A percentile compares a stretch with the other conserved stretches of the same genome.
phyloP scores from a whole-genome alignment of 768 basidiomycete genomes.

The Fistulinella prunicolor region DNA sequence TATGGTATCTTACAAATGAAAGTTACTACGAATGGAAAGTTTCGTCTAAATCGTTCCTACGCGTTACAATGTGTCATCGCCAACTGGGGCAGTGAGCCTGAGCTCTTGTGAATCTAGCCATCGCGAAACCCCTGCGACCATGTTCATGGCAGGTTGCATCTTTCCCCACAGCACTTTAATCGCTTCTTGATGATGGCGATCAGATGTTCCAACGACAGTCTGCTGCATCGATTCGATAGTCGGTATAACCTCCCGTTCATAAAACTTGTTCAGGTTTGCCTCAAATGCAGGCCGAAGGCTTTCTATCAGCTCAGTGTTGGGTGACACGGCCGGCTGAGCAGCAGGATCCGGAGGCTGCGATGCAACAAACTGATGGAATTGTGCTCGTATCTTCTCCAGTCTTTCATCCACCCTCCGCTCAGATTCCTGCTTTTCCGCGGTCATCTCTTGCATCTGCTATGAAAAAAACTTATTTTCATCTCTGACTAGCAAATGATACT shows the following conservation, averaged over 20 bases:
- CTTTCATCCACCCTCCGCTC: conserved; percentile 13
- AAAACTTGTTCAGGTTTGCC: conserved; percentile 19
- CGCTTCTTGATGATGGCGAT: conserved; percentile 22
- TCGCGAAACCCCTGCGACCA: conserved; percentile 28
- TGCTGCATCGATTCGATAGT: conserved; percentile 13
- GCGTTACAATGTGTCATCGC: not conserved
- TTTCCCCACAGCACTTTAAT: conserved; percentile 25
- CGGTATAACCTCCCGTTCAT: conserved; percentile 22
- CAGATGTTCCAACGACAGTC: conserved; percentile 10
- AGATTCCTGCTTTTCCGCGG: conserved; percentile 9
- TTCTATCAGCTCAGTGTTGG: conserved; percentile 12
- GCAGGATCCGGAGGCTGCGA: conserved; percentile 2
- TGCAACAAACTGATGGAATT: conserved; percentile 17
- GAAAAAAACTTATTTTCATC: conserved; percentile 3
- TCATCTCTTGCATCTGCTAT: conserved; percentile 20
- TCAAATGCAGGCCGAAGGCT: conserved; percentile 20
- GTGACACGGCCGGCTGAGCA: not conserved
- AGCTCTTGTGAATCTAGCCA: conserved; percentile 32
- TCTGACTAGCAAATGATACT: not conserved
- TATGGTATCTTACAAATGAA: conserved; percentile 19
- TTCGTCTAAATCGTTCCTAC: not conserved
- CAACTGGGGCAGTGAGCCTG: conserved; percentile 16
- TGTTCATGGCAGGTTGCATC: conserved; percentile 31
- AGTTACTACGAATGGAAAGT: conserved; percentile 15
- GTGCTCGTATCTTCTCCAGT: conserved; percentile 14